These are phyloP conservation scores for Magnaporthiopsis poae DNA, from an alignment of 2,329 filamentous ascomycete genomes.

Conservation along the genomic window DNA sequence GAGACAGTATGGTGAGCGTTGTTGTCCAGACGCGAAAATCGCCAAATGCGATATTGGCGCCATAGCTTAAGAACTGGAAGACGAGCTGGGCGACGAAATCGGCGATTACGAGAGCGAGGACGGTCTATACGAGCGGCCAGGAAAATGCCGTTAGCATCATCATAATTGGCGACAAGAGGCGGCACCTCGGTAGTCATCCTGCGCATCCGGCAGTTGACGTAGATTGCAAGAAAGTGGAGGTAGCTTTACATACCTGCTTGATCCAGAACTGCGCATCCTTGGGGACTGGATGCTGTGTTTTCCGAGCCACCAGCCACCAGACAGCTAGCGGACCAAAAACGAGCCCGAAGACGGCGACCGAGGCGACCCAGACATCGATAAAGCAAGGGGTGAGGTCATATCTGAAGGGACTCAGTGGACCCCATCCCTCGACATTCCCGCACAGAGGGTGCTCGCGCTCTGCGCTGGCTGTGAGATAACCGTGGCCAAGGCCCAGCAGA, in stretches of 20 bases:
- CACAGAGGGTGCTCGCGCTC: constrained; percentile 63
- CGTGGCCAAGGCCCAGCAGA: constrained; percentile 39
- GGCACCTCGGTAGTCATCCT: too few relatives aligned
- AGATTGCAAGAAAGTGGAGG: background rate
- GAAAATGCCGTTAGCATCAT: background rate
- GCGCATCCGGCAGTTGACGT: background rate
- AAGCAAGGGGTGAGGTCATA: constrained; percentile 98
- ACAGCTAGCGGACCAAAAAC: constrained; percentile 67
- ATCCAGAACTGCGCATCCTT: constrained; percentile 90
- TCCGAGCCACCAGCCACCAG: constrained; percentile 67
- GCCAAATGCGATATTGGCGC: constrained; percentile 56
- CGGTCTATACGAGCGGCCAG: constrained; percentile 24
- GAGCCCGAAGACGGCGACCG: constrained; percentile 69
- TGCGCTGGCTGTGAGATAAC: constrained; percentile 48
- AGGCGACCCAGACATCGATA: constrained; percentile 77
- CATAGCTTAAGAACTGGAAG: constrained; percentile 62
- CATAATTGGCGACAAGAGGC: background rate
- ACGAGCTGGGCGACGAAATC: constrained; percentile 62
- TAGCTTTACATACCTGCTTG: constrained; percentile 61
- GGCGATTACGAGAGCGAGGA: constrained; percentile 58
- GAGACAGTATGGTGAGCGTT: constrained; percentile 58
- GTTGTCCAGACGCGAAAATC: constrained; percentile 86
- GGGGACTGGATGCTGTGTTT: constrained; percentile 52
- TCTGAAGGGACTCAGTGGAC: constrained; percentile 73
- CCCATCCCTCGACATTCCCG: constrained; percentile 87